Base-by-base conservation (phyloP, 2,329 filamentous ascomycete species). In the Microsporum audouinii region DNA sequence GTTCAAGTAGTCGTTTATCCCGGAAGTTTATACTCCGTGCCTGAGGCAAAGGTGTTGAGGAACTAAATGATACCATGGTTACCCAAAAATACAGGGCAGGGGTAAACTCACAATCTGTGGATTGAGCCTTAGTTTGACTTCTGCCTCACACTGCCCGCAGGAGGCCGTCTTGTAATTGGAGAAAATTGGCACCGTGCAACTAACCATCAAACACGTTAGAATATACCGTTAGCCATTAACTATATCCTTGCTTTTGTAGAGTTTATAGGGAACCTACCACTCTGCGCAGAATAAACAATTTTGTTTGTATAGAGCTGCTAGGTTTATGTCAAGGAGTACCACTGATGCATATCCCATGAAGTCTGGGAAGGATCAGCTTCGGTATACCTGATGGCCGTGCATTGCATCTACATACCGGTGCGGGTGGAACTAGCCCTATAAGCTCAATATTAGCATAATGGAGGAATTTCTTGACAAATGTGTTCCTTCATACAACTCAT, bases 131-230 rank as follows among this genome's bases (percentile, higher is more conserved):
- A 65, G 58, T 27, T 63, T 57, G 33, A 65, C 17, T 33, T 62
- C 29, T 12, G 38, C 41, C 41, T 61, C 63, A 33, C 64, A 65
- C 43, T 64, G 63, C 3, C 51, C 45, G 41, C 64, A 65, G 5
- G 29, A 12, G n/a, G 36, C 63, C 5, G n/a, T n/a, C 7, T 53
- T n/a, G 8, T 69, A 64, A 59, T 80, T 80, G 4, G 76, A 73
- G 63, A 75, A 79, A 14, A 80, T 61, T 0, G 76, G 72, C 14
- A 76, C 72, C 5, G 73, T 75, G 65, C 79, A 80, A 65, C 63
- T 64, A 55, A 38, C 14, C 23, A 7, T 5, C 7, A 33, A 23
- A 3, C 8, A 29, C 5, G 27, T 59, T 17, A 59, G 39, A 45
- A 43, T 23, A 23, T 23, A 23, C 17, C 17, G 23, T 10, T 27